Evolutionary conservation across 1,284 basidiomycete species (phyloP).

Genomic region (Puccinia coronata): DNA sequence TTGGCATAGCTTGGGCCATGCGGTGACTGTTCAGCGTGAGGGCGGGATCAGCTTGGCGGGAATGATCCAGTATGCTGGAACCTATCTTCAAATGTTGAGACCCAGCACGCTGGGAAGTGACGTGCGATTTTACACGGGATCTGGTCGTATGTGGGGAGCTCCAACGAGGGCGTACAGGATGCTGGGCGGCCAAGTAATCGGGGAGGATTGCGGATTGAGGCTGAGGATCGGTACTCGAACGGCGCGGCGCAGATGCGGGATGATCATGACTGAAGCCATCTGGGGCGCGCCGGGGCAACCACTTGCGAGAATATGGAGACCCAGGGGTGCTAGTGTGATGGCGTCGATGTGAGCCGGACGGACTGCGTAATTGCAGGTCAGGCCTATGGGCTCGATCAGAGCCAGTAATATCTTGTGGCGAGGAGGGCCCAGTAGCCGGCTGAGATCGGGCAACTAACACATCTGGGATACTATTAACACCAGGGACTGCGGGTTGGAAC

Average conservation of each 20-base stretch:
- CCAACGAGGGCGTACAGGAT: not conserved
- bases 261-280: not conserved
- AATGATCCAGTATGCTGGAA: conserved; percentile 11
- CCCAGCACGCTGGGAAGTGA: not conserved
- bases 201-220: not conserved
- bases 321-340: conserved; percentile 2
- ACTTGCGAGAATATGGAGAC: conserved; percentile 21
- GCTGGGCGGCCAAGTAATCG: not conserved
- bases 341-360: conserved; percentile 21
- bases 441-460: not conserved
- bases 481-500: conserved; percentile 12
- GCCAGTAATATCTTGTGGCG: not conserved
- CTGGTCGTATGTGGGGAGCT: conserved; percentile 6
- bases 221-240: conserved; percentile 24
- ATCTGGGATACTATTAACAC: not conserved
- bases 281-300: conserved; percentile 14
- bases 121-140: not conserved
- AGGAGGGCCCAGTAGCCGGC: not conserved
- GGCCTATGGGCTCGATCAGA: conserved; percentile 1
- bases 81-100: conserved; percentile 4
- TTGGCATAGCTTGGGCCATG: not conserved
- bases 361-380: conserved; percentile 3
- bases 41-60: not conserved
- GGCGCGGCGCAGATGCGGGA: not conserved
- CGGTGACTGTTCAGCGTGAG: not conserved